phyloP scores from a whole-genome alignment of 2,329 filamentous ascomycete species.

The Xylaria polymorpha region DNA sequence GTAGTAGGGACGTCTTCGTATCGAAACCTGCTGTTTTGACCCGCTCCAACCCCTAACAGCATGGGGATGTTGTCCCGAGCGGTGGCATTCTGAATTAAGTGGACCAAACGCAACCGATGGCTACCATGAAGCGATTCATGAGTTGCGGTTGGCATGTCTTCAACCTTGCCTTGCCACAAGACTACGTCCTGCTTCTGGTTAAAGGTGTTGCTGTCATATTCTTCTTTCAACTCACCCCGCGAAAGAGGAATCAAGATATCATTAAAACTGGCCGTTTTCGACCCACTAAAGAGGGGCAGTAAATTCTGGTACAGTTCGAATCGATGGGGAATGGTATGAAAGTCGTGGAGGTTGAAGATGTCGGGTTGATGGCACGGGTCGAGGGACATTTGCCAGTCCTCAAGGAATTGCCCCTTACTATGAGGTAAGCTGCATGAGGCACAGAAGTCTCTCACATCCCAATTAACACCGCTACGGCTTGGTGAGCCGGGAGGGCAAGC shows the following conservation, averaged over 20 bases:
- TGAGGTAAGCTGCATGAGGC: constrained; percentile 71
- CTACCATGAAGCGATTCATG: constrained; percentile 71
- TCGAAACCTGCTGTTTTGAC: constrained; percentile 57
- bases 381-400: constrained; percentile 72
- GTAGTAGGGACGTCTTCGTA: constrained; percentile 66
- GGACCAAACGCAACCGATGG: constrained; percentile 77
- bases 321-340: constrained; percentile 73
- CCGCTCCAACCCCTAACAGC: constrained; percentile 61
- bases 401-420: constrained; percentile 73
- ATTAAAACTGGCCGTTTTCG: constrained; percentile 76
- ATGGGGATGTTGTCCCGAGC: constrained; percentile 62
- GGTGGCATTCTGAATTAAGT: constrained; percentile 72
- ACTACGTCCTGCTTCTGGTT: constrained; percentile 71
- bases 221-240: constrained; percentile 60
- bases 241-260: constrained; percentile 80
- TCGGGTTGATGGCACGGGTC: constrained; percentile 83
- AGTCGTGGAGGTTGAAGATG: constrained; percentile 76
- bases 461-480: constrained; percentile 68
- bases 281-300: constrained; percentile 79
- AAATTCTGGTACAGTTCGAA: constrained; percentile 72
- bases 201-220: constrained; percentile 63
- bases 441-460: constrained; percentile 74
- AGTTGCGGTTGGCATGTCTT: constrained; percentile 61
- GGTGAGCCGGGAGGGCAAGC: constrained; percentile 73
- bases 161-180: constrained; percentile 80